phyloP scores from a whole-genome alignment of 2,329 filamentous ascomycete genomes.

The Pezicula neosporulosa region DNA sequence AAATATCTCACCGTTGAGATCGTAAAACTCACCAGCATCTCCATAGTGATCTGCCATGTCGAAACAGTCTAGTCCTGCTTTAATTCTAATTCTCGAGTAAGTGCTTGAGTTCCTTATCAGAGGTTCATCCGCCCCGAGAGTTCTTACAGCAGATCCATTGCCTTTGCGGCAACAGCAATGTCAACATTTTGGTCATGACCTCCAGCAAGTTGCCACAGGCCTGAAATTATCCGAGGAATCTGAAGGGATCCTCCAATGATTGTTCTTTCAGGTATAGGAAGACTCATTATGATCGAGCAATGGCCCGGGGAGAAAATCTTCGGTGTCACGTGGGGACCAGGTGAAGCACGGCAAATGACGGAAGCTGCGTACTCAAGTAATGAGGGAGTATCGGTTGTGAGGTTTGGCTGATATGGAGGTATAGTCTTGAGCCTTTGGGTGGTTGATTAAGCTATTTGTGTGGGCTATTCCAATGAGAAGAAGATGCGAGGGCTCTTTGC shows the following conservation, averaged over 20 bases:
- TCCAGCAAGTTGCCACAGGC: conserved; percentile 15
- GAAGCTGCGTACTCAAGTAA: too few relatives aligned
- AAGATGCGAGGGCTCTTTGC: too few relatives aligned
- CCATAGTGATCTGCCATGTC: conserved; percentile 15
- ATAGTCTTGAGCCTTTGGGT: too few relatives aligned
- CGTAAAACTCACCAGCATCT: conserved; percentile 2
- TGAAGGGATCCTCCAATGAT: conserved; percentile 5
- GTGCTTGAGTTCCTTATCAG: not conserved
- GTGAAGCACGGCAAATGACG: too few relatives aligned
- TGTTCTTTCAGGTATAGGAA: not conserved
- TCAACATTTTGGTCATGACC: conserved; percentile 14
- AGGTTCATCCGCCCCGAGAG: too few relatives aligned
- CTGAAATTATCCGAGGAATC: conserved; percentile 12
- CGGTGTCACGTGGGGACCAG: too few relatives aligned
- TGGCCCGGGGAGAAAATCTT: too few relatives aligned
- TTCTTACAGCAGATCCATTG: conserved; percentile 10
- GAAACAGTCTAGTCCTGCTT: conserved; percentile 8
- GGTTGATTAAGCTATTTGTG: too few relatives aligned
- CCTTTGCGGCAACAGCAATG: conserved; percentile 5
- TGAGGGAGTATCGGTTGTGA: too few relatives aligned
- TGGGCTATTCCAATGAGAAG: too few relatives aligned
- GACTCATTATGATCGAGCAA: not conserved
- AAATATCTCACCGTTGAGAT: not conserved
- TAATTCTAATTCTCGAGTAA: conserved; percentile 4
- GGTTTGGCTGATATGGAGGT: too few relatives aligned